phyloP scores from a whole-genome alignment of 176 grass and related monocot species.

The Chrysopogon serrulatus region DNA sequence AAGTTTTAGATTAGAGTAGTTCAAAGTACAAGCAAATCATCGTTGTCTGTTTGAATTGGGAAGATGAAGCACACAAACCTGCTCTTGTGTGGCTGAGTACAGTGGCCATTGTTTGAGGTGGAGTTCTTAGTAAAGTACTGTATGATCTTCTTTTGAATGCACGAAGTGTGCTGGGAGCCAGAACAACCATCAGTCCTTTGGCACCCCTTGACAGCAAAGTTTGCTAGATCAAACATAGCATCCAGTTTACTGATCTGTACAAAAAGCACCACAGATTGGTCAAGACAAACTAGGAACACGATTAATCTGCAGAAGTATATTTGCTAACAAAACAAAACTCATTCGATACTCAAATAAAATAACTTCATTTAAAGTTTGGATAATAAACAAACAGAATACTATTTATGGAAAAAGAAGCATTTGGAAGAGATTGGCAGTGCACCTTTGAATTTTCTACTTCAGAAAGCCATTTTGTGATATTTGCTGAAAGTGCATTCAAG shows the following conservation, averaged over 20 bases:
- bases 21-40: not conserved
- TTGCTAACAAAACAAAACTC: not conserved
- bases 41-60: not conserved
- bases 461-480: slow-evolving; percentile 80
- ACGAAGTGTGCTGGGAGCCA: slow-evolving; percentile 69
- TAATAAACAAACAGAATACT: not conserved
- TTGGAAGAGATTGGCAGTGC: not conserved
- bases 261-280: slow-evolving; percentile 15
- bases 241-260: slow-evolving; percentile 81
- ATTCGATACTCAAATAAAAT: not conserved
- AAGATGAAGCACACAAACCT: slow-evolving; percentile 54
- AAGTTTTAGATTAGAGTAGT: not conserved
- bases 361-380: not conserved
- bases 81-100: slow-evolving; percentile 34
- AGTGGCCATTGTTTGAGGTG: slow-evolving; percentile 17
- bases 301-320: not conserved
- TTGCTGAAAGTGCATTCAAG: slow-evolving; percentile 58
- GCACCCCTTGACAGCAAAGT: slow-evolving; percentile 75
- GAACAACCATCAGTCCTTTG: slow-evolving; percentile 60
- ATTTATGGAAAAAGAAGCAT: not conserved
- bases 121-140: slow-evolving; percentile 57
- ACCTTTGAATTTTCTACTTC: slow-evolving; percentile 92
- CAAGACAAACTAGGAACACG: not conserved
- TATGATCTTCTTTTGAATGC: slow-evolving; percentile 74
- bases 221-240: slow-evolving; percentile 70